phyloP scores from a whole-genome alignment of 495 filamentous ascomycete species.

The Achaetomiella virescens region DNA sequence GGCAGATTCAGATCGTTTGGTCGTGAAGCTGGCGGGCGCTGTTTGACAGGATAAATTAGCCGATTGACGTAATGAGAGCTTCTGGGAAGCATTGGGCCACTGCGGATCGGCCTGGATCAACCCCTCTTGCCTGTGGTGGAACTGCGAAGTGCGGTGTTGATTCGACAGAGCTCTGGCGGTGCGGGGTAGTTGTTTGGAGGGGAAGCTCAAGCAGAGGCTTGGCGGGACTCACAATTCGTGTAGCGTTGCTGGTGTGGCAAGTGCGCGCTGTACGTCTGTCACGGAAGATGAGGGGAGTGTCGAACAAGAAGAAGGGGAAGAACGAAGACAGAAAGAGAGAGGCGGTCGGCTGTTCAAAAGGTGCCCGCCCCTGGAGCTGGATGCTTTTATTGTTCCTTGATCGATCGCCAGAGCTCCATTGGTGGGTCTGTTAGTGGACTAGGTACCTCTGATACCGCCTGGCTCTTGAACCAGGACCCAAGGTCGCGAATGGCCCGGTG shows the following conservation, averaged over 20 bases:
- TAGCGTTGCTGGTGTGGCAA: background rate
- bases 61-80: slow-evolving; percentile 32
- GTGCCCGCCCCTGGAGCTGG: slow-evolving; percentile 8
- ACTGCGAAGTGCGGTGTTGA: slow-evolving; percentile 14
- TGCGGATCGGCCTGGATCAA: slow-evolving; percentile 17
- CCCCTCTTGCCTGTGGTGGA: slow-evolving; percentile 19
- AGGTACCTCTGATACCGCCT: slow-evolving; percentile 18
- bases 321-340: background rate
- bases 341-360: slow-evolving; percentile 3
- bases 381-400: slow-evolving; percentile 23
- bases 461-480: slow-evolving; percentile 15
- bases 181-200: slow-evolving; percentile 16
- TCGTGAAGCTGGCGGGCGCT: background rate
- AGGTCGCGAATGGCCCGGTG: too few species aligned
- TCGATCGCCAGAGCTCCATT: slow-evolving; percentile 5
- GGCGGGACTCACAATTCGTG: slow-evolving; percentile 1
- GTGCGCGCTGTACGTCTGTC: background rate
- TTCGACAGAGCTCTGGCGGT: slow-evolving; percentile 13
- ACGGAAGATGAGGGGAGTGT: background rate
- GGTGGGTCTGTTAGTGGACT: slow-evolving; percentile 23
- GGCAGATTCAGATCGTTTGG: too few species aligned
- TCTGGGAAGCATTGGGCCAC: slow-evolving; percentile 7
- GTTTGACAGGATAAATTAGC: slow-evolving; percentile 23
- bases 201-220: slow-evolving; percentile 9
- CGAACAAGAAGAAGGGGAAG: background rate